Base-by-base conservation (phyloP, 352 stramenopile species). In the Phytophthora pluvialis region DNA sequence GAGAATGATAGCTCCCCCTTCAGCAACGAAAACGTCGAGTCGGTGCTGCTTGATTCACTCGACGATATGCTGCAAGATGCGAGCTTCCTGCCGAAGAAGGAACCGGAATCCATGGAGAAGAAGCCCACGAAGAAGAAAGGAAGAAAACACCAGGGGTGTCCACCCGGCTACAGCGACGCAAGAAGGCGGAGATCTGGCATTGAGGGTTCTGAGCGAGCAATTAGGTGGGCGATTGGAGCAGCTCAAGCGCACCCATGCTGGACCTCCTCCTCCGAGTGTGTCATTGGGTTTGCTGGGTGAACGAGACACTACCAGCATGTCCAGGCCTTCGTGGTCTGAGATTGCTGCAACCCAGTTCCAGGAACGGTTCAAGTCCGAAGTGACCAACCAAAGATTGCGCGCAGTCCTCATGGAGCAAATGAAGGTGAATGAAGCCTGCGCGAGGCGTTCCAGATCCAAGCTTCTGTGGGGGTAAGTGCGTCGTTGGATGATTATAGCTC, bases 301-400 rank as follows among this genome's bases (percentile, higher is more conserved):
- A 25, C 28, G 29, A 44, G 43, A 8, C 31, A 15, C 18, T 10
- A 18, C 39, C 39, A 29, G n/a, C 4, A 12, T n/a, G 18, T 29
- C 54, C 5, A 11, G 46, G 16, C 26, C 44, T 25, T 46, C 51
- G n/a, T 75, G 59, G 70, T 61, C 61, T 64, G 16, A 56, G 13
- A 13, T 70, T 16, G 70, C 60, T 21, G 25, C 44, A 3, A 28
- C 32, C n/a, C 54, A 78, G 29, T 68, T 59, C 13, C 45, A 59
- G 5, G 31, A 72, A 29, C 70, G 65, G 9, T 47, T 69, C n/a
- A 32, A 59, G 10, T 57, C 70, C 2, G 65, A 72, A 35, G 50
- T 56, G 8, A 60, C 35, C 0, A 78, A 78, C 38, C 60, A 63
- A 6, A 63, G 58, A 39, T 32, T 78, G 26, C 66, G 66, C 4